Evolutionary conservation across 257 asterid species (phyloP).

Genomic region (Buddleja alternifolia): DNA sequence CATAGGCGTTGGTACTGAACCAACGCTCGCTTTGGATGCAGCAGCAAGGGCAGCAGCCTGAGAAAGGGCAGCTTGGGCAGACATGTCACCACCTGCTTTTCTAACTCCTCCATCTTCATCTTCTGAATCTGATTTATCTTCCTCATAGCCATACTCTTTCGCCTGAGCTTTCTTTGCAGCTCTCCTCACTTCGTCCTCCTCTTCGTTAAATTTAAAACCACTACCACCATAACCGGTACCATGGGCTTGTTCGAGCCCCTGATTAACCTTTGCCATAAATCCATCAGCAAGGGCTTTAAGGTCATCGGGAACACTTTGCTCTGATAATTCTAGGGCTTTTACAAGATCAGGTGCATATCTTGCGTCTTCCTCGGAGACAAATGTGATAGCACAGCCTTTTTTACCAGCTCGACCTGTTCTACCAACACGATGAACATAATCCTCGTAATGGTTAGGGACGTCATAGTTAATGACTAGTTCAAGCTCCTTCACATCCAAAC

Average conservation of each 20-base stretch:
- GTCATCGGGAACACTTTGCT: conserved; percentile 84
- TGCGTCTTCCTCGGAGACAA: conserved; percentile 80
- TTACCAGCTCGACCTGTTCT: conserved; percentile 93
- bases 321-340: conserved; percentile 79
- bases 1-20: conserved; percentile 45
- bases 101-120: conserved; percentile 79
- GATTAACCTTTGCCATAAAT: conserved; percentile 80
- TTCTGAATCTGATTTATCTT: conserved; percentile 90
- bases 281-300: conserved; percentile 77
- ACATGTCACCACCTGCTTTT: conserved; percentile 75
- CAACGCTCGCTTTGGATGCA: conserved; percentile 45
- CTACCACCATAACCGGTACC: conserved; percentile 95
- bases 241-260: conserved; percentile 85
- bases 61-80: conserved; percentile 61
- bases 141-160: conserved; percentile 80
- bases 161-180: conserved; percentile 97
- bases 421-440: conserved; percentile 95
- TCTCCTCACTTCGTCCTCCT: conserved; percentile 85
- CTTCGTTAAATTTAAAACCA: conserved; percentile 89
- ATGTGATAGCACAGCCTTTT: conserved; percentile 87
- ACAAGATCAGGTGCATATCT: conserved; percentile 85
- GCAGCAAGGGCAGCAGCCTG: conserved; percentile 72
- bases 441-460: conserved; percentile 90
- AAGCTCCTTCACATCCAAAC: conserved; percentile 90
- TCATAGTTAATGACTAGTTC: conserved; percentile 84